Percentiles rank a stretch among this genome's conserved stretches.
phyloP scores from a whole-genome alignment of 1,284 basidiomycete genomes.

The Apiotrichum sp. region DNA sequence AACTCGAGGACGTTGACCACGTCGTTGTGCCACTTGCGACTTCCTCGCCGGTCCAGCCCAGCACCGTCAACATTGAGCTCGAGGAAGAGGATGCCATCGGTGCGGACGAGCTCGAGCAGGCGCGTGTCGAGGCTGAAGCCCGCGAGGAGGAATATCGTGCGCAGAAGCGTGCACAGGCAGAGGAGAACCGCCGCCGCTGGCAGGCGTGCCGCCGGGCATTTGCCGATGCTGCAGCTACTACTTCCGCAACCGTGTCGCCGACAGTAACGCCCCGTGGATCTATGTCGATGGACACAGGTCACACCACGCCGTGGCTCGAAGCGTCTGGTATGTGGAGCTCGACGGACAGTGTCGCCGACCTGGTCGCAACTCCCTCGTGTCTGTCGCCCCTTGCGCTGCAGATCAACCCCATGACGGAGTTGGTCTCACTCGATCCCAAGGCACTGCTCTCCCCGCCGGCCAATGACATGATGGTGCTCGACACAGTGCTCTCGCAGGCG shows the following conservation, averaged over 20 bases:
- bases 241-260: slow-evolving; percentile 8
- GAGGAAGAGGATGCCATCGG: slow-evolving; percentile 30
- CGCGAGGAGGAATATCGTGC: slow-evolving; percentile 31
- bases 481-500: slow-evolving; percentile 22
- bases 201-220: slow-evolving; percentile 32
- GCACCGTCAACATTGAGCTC: slow-evolving; percentile 11
- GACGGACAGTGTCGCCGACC: slow-evolving; percentile 9
- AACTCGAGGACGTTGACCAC: slow-evolving; percentile 8
- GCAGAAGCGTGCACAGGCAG: slow-evolving; percentile 27
- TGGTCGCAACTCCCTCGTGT: slow-evolving; percentile 2
- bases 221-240: slow-evolving; percentile 11
- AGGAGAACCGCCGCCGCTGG: slow-evolving; percentile 26
- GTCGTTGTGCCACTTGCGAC: neutral
- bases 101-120: slow-evolving; percentile 35
- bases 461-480: slow-evolving; percentile 22
- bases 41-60: neutral
- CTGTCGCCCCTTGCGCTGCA: slow-evolving; percentile 34
- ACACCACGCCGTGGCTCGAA: slow-evolving; percentile 14
- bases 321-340: slow-evolving; percentile 5
- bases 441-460: slow-evolving; percentile 13
- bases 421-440: slow-evolving; percentile 19
- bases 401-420: slow-evolving; percentile 8
- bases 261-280: neutral
- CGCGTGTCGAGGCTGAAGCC: slow-evolving; percentile 33
- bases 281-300: slow-evolving; percentile 1